Evolutionary conservation across 371 early-diverging fungal species (phyloP), one percentile per base, ranked within the genome.

Genomic region (Phascolomyces articulosus): DNA sequence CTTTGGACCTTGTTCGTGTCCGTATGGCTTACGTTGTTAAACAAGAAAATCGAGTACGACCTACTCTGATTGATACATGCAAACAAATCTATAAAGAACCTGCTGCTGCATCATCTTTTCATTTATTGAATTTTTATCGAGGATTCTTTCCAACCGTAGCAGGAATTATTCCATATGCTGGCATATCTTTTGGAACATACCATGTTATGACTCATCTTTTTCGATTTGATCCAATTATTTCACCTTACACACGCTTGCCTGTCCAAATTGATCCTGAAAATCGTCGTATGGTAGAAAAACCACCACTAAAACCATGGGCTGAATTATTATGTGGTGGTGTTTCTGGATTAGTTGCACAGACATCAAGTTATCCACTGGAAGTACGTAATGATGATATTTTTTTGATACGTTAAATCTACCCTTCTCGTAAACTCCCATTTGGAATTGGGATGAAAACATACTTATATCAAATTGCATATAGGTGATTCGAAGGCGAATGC

Each of bases 91-190:
- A 85, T 61, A 70, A 78, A 26, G 90, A 90, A 60, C 80, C 82
- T 21, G 83, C 87, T 0, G 84, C 75, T 29, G 29, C 61, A 18
- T 67, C 66, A 20, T 55, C 60, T 28, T 60, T 73, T 66, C 72
- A 58, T 44, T 4, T 90, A 1, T 41, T 78, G 47, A 96, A 96
- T 73, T 97, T 97, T 70, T 98, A 97, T 75, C 85, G 96, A 20
- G 98, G 98, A 23, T 96, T 96, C 66, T 58, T 90, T 21, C 90
- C 96, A 3, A 90, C 98, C 0, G 74, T 97, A n/a, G 85, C 87
- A 64, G 98, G 98, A 13, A 97, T 98, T 84, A 79, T 98, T 4
- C 98, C 98, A 4, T 98, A 98, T 66, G 98, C 96, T 9, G 98
- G 98, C 18, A 94, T 93, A 3, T 91, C 95, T 2, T 95, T 96